Evolutionary conservation across 1,139 yeast genomes (phyloP), one percentile per base, ranked within the genome.

Genomic region (Arxiozyma heterogenica): DNA sequence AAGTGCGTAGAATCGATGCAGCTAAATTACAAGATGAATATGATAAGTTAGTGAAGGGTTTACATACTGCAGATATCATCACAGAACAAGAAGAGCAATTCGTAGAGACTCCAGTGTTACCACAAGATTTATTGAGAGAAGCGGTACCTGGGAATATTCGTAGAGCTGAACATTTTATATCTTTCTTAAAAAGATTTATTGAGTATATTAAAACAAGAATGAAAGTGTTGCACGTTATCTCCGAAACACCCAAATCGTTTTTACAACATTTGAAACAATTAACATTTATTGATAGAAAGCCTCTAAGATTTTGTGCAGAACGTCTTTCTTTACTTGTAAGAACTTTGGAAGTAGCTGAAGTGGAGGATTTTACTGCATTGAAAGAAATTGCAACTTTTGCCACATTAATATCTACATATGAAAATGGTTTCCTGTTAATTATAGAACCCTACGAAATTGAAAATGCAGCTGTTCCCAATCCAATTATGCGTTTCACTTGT

Each of bases 331-430:
- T 94, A 51, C 73, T 93, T 58, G 97, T 93, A 2, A 75, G 96
- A 57, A 93, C 98, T 0, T 75, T 93, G 57, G 98, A 94, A 64
- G 78, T 94, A 41, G 75, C 82, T 1, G 95, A 91, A 49, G 84
- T 94, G 55, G 98, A 94, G 62, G 98, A 93, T 64, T 90, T 87
- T 60, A 83, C 85, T 57, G 96, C 98, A 0, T 75, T 93, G 56
- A 94, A 93, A 66, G 98, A 94, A 66, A 88, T 93, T 56, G 98
- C 96, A 0, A 90, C 96, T 0, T 93, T 93, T 76, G 99, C 98
- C 0, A 93, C 99, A 0, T 75, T 93, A 50, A 94, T 93, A 0
- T 84, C 98, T 0, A 94, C 98, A 0, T 93, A 94, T 70, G 98
- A 93, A 61, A 79, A 83, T 43, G 99, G 99, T 0, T 93, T 93